Percentiles rank a stretch among this genome's conserved stretches.
Evolutionary conservation across 805 yeast species (phyloP).

Genomic region (Candida manassasensis): DNA sequence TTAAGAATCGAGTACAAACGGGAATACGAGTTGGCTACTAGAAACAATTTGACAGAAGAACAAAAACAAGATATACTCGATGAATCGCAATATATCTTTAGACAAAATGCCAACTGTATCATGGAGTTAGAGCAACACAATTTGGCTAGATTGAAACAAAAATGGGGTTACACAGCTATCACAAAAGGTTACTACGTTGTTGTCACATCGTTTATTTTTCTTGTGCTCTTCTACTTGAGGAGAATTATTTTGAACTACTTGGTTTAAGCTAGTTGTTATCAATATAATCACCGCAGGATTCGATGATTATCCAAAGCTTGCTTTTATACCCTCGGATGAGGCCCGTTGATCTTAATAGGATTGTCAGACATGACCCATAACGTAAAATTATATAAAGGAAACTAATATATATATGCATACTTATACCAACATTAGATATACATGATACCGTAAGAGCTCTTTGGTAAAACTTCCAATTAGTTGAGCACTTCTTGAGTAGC

Average conservation of each 20-base stretch:
- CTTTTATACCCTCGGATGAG: no score
- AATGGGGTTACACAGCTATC: constrained; percentile 25
- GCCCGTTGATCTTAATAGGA: no score
- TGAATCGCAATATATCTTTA: constrained; percentile 63
- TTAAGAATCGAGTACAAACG: constrained; percentile 66
- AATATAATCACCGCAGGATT: constrained; percentile 1
- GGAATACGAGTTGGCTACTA: constrained; percentile 72
- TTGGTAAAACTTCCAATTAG: no score
- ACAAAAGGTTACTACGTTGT: background rate
- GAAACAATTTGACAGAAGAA: constrained; percentile 62
- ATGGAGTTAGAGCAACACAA: constrained; percentile 66
- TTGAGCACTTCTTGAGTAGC: no score
- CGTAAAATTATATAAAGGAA: no score
- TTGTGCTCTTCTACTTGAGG: background rate
- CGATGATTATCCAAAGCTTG: constrained; percentile 1
- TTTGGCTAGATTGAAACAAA: constrained; percentile 49
- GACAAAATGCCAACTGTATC: constrained; percentile 56
- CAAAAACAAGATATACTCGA: constrained; percentile 68
- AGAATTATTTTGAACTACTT: background rate
- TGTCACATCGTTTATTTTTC: background rate
- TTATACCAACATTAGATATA: no score
- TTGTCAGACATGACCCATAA: no score
- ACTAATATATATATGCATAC: no score
- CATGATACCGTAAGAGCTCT: no score
- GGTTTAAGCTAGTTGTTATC: background rate